Evolutionary conservation across 352 stramenopile genomes (phyloP), one percentile per base, ranked within the genome.

Genomic region (Phytophthora idaei): DNA sequence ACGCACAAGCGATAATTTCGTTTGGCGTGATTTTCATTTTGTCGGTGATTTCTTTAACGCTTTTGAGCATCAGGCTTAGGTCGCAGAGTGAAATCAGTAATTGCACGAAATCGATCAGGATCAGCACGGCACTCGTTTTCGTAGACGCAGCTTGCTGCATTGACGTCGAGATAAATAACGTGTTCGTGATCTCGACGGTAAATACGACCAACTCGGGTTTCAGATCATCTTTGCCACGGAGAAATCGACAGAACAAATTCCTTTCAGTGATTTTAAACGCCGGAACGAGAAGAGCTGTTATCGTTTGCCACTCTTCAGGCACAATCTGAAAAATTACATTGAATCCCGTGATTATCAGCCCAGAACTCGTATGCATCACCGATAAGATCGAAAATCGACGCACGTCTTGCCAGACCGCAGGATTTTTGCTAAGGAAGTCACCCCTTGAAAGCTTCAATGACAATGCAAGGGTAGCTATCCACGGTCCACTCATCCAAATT

Each of bases 131-230:
- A 4, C 68, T 71, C 1, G 76, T 78, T 5, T 48, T 60, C 10
- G 61, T 51, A 0, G 68, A 80, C 15, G 69, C 58, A 0, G 73
- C 45, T 28, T 53, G 69, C 42, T 82, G 64, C 67, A 88, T 81
- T 15, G 61, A 76, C 7, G 67, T 68, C 2, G 77, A 63, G 12
- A 85, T 65, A 12, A 71, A 88, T 3, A 88, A 55, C 12, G 79
- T 49, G 37, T 80, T 77, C 47, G 78, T 83, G 34, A 88, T 58
- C 27, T 88, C 72, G 51, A 81, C 67, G 25, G 73, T 80, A 54
- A 88, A 80, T 5, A 84, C 65, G 14, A 83, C 57, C 14, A 76
- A 61, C 47, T 85, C 64, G 0, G 77, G 69, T 42, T 76, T 76
- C n/a, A 67, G 11, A 52, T 82, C 72, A 8, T 73, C 45, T 51